These are phyloP conservation scores for Populus hybrid DNA, from an alignment of 441 rosid species.

Conservation along the genomic window DNA sequence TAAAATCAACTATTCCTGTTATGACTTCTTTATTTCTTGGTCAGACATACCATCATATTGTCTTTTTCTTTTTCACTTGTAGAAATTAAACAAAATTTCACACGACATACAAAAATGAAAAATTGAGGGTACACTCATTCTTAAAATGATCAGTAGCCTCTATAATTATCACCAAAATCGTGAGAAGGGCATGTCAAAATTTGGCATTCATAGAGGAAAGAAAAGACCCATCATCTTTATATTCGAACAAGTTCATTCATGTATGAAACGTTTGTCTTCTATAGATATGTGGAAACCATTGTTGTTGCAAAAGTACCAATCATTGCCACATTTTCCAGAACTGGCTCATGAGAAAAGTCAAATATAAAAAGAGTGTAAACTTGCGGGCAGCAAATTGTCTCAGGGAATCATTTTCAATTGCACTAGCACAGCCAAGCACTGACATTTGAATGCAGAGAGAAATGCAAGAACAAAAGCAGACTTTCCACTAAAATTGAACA, in stretches of 20 bases:
- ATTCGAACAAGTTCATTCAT: neutral
- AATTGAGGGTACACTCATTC: neutral
- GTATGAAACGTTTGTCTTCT: neutral
- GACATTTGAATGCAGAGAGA: neutral
- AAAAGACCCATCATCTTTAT: neutral
- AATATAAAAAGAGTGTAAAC: neutral
- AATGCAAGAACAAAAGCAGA: neutral
- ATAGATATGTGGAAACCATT: neutral
- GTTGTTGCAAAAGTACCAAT: neutral
- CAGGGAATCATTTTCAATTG: neutral
- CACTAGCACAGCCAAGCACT: constrained; percentile 3
- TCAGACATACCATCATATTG: neutral
- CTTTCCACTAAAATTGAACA: neutral
- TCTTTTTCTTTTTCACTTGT: neutral
- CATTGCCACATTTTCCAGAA: neutral
- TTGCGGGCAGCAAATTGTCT: neutral
- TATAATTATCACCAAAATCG: neutral
- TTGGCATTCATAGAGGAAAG: neutral
- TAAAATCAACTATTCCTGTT: constrained; percentile 1
- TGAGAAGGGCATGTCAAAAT: neutral
- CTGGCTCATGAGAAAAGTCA: neutral
- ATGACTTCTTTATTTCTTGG: neutral
- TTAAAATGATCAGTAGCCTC: neutral
- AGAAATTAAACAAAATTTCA: neutral
- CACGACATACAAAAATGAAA: neutral